Percentiles rank a stretch among this genome's conserved stretches.
phyloP scores from a whole-genome alignment of 306 rosid species.

The apple (Malus domestica) region DNA sequence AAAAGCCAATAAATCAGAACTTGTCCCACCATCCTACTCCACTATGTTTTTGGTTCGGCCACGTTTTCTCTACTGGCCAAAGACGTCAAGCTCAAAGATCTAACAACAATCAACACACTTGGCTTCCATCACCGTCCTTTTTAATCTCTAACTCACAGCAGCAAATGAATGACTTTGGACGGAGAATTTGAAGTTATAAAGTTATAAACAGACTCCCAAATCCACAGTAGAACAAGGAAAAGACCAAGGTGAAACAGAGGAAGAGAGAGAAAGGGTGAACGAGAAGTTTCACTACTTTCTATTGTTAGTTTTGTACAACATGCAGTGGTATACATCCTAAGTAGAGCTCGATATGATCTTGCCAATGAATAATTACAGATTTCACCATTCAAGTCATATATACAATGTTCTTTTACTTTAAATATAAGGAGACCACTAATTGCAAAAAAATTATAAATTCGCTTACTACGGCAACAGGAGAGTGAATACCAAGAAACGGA shows the following conservation, averaged over 20 bases:
- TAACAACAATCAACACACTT: not conserved
- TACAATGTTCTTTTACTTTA: conserved; percentile 44
- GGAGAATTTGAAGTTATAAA: not conserved
- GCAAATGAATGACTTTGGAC: not conserved
- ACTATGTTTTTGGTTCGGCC: not conserved
- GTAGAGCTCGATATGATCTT: conserved; percentile 31
- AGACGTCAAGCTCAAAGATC: not conserved
- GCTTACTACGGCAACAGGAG: conserved; percentile 88
- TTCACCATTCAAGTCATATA: conserved; percentile 34
- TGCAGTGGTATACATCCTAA: conserved; percentile 53
- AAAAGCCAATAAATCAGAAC: not conserved
- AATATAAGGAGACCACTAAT: conserved; percentile 81
- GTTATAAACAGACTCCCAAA: not conserved
- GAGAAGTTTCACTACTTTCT: conserved; percentile 31
- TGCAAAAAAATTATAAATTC: conserved; percentile 84
- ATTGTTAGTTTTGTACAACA: conserved; percentile 50
- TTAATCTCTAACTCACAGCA: not conserved
- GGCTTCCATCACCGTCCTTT: not conserved
- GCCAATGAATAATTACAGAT: conserved; percentile 83
- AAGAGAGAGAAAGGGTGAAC: not conserved
- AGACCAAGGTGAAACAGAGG: not conserved
- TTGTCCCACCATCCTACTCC: conserved; percentile 2
- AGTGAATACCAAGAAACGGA: conserved; percentile 88
- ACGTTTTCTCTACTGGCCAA: not conserved
- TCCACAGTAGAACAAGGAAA: not conserved